Conservation (phyloP, 208 protist species). For the Porcisia deanei region DNA sequence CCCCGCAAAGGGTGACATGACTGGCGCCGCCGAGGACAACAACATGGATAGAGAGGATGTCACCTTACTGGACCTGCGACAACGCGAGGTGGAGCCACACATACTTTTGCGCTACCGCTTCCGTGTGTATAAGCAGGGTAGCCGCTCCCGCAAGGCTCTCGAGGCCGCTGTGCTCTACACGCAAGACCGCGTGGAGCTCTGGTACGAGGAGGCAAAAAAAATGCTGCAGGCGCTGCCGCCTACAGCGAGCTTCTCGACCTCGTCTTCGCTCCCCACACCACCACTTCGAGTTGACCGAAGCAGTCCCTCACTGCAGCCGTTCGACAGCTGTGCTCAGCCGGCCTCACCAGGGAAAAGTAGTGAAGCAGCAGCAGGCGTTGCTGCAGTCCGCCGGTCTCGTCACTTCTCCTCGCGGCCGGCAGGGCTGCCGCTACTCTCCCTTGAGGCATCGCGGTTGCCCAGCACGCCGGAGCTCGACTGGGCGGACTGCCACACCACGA, state of each 20-base stretch:
- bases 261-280: slow-evolving; percentile 20
- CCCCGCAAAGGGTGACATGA: too few species aligned
- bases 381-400: slow-evolving; percentile 1
- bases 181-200: slow-evolving; percentile 20
- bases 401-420: slow-evolving; percentile 5
- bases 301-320: slow-evolving; percentile 15
- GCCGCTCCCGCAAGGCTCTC: slow-evolving; percentile 27
- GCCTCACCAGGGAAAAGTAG: slow-evolving; percentile 1
- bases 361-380: slow-evolving; percentile 1
- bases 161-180: slow-evolving; percentile 29
- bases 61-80: slow-evolving; percentile 26
- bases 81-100: slow-evolving; percentile 34
- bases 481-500: slow-evolving; percentile 10
- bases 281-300: slow-evolving; percentile 13
- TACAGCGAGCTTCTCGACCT: background rate
- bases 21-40: background rate
- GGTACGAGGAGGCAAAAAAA: slow-evolving; percentile 27
- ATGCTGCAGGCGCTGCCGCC: slow-evolving; percentile 32
- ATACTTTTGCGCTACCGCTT: slow-evolving; percentile 41
- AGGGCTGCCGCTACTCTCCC: slow-evolving; percentile 12
- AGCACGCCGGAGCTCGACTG: slow-evolving; percentile 21
- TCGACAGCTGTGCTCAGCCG: slow-evolving; percentile 7
- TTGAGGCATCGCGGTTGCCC: slow-evolving; percentile 1
- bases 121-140: slow-evolving; percentile 26
- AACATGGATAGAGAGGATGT: background rate